Base-by-base conservation (phyloP, 75 land plant species). In the Pseudotsuga menziesii region DNA sequence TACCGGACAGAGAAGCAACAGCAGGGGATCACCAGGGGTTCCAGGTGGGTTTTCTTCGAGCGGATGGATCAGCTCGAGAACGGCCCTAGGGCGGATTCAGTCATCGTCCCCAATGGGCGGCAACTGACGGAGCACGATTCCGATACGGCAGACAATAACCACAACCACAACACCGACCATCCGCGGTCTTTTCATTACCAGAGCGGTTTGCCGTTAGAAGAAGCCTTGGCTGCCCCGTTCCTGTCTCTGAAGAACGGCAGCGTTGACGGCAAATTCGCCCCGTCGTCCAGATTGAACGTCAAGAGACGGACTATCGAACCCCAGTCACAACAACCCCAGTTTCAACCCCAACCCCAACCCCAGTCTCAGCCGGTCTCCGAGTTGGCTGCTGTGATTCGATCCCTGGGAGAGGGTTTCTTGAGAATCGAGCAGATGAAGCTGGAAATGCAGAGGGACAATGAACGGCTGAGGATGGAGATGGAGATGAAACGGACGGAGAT, bases 361-460 rank as follows among this genome's bases (percentile, higher is more conserved):
- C n/a, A 78, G 25, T 48, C 16, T 4, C 80, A 79, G 11, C 78
- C 85, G 5, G 11, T 84, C 48, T 73, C 80, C 57, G 78, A 78
- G 61, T 73, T 90, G 73, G 89, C 90, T 13, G 73, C 63, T 22
- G 88, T 73, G 70, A 79, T 90, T 13, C 73, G 82, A 71, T 32
- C 81, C 11, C 83, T 90, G 61, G 85, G 89, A 15, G 88, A 85
- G 52, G 77, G 84, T 77, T 81, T 88, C 57, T 69, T 79, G 75
- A 48, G 82, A 25, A 75, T 85, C 55, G 92, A 90, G 83, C 86
- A 77, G 63, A 81, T 55, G 86, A 85, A 80, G 82, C 72, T 90
- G 85, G 88, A 90, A 78, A 72, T 88, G 80, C 83, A 83, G 87
- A 71, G 81, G 62, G 92, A 90, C 60, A 75, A 80, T 36, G 89